Evolutionary conservation across 2,329 filamentous ascomycete species (phyloP).

Genomic region (Sporothrix sp.): DNA sequence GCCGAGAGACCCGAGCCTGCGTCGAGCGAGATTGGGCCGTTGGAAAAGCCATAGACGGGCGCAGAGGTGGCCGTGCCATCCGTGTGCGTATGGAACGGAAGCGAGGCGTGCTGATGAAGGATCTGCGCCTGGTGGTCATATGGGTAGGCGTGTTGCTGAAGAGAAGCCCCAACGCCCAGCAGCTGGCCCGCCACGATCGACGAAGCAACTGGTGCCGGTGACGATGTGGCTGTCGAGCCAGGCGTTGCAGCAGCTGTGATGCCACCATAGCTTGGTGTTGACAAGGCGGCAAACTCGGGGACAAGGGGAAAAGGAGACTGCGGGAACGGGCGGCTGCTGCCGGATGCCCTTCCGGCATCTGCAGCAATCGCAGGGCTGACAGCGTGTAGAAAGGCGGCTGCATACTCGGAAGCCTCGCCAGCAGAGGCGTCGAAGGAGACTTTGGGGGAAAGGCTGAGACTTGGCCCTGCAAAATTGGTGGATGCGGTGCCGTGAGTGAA

Average conservation of each 20-base stretch:
- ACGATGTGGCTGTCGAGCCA: not conserved
- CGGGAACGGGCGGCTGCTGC: not conserved
- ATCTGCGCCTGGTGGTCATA: not conserved
- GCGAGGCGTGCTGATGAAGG: not conserved
- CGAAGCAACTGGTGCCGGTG: not conserved
- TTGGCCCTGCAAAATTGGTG: not conserved
- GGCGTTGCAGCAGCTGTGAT: not conserved
- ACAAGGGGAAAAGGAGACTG: not conserved
- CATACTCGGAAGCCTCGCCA: not conserved
- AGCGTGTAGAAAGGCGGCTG: not conserved
- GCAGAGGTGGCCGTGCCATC: not conserved
- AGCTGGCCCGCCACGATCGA: not conserved
- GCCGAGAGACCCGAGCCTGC: not conserved
- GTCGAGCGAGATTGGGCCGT: not conserved
- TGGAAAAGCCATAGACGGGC: constrained; percentile 4
- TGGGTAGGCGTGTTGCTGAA: not conserved
- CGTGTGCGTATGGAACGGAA: not conserved
- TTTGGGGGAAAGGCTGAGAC: not conserved
- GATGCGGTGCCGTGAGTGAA: not conserved
- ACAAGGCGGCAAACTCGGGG: not conserved
- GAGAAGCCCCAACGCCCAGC: not conserved
- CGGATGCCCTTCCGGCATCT: no score
- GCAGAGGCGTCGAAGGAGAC: not conserved
- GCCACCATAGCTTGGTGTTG: not conserved
- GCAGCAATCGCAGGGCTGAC: no score